phyloP scores from a whole-genome alignment of 2,329 filamentous ascomycete species.

The Pseudogymnoascus sp. region DNA sequence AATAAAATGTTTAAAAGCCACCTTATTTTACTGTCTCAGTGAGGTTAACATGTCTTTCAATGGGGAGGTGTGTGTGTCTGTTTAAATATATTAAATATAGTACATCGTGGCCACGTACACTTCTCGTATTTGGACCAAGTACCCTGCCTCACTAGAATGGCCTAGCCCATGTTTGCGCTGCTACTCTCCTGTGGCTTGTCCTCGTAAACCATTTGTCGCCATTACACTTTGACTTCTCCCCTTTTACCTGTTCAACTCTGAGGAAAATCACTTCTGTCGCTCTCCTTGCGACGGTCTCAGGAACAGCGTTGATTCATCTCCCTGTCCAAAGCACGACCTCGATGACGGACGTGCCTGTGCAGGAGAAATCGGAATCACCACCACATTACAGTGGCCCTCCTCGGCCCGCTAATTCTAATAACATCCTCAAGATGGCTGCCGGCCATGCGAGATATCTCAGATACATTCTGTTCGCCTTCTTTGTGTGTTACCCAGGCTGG shows the following conservation, averaged over 20 bases:
- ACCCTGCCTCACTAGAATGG: not conserved
- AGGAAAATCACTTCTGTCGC: not conserved
- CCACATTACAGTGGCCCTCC: not conserved
- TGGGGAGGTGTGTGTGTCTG: not conserved
- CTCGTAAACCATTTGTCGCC: conserved; percentile 1
- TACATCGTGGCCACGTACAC: not conserved
- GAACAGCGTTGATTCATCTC: not conserved
- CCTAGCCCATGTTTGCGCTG: conserved; percentile 7
- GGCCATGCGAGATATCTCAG: conserved; percentile 56
- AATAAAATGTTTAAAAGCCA: not conserved
- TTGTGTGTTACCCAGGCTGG: conserved; percentile 49
- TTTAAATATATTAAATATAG: not conserved
- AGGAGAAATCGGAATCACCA: conserved; percentile 4
- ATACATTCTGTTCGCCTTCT: conserved; percentile 72
- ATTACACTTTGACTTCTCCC: not conserved
- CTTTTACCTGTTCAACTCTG: not conserved
- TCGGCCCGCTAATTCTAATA: not conserved
- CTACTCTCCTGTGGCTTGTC: not conserved
- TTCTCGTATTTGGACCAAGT: not conserved
- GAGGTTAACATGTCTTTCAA: not conserved
- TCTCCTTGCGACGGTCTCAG: not conserved
- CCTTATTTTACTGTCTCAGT: not conserved
- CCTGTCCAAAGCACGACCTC: not conserved
- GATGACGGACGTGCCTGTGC: not conserved
- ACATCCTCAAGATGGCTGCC: conserved; percentile 23